These are phyloP conservation scores for Mikania micrantha DNA, from an alignment of 129 eudicot genomes.

Conservation along the genomic window DNA sequence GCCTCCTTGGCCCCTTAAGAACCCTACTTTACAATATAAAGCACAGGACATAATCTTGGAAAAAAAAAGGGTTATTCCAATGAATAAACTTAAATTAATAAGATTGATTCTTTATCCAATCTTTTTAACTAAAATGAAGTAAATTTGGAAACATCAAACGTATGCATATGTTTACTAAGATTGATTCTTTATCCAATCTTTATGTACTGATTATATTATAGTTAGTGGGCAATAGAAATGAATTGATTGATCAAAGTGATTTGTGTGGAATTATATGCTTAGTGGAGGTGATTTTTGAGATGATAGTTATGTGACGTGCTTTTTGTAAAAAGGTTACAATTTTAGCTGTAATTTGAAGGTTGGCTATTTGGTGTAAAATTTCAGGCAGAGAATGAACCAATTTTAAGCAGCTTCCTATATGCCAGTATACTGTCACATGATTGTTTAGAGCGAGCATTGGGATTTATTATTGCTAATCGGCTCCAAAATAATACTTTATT, in stretches of 20 bases:
- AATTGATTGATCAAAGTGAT: slow-evolving; percentile 2
- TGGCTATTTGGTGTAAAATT: slow-evolving; percentile 15
- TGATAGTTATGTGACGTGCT: background rate
- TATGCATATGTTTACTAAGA: background rate
- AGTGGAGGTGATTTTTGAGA: background rate
- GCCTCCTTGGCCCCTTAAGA: slow-evolving; percentile 8
- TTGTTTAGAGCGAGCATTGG: slow-evolving; percentile 59
- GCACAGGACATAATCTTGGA: background rate
- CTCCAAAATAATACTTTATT: slow-evolving; percentile 58
- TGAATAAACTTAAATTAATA: slow-evolving; percentile 4
- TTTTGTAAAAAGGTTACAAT: background rate
- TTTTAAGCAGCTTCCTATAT: slow-evolving; percentile 65
- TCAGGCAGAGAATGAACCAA: slow-evolving; percentile 80
- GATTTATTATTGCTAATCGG: slow-evolving; percentile 57
- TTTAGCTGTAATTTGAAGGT: slow-evolving; percentile 5
- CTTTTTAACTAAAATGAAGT: background rate
- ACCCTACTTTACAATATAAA: slow-evolving; percentile 10
- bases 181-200: too few species aligned
- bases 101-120: slow-evolving; percentile 3
- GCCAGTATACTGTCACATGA: slow-evolving; percentile 62
- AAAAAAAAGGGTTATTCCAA: background rate
- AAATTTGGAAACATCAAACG: background rate
- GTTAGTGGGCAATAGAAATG: background rate
- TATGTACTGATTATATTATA: background rate
- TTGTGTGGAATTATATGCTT: background rate